Evolutionary conservation across 2,329 filamentous ascomycete genomes (phyloP).

Genomic region (Ophiostoma australiae): DNA sequence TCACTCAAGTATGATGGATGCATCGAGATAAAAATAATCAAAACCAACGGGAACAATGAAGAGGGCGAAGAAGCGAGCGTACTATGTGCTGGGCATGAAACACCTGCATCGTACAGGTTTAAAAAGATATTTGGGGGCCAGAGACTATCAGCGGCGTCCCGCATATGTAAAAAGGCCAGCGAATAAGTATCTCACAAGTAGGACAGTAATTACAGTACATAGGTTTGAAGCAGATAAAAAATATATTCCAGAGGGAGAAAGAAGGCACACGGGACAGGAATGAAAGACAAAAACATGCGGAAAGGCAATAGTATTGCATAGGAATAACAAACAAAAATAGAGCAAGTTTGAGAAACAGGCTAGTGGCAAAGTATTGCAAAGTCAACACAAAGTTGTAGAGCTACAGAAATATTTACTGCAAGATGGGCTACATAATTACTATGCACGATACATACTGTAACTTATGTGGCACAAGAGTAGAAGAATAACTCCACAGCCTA

Average conservation of each 20-base stretch:
- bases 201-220: background rate
- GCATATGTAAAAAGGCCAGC: conserved; percentile 14
- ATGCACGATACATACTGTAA: too few species aligned
- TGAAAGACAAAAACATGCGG: too few species aligned
- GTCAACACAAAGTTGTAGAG: background rate
- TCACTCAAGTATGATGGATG: background rate
- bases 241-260: background rate
- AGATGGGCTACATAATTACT: too few species aligned
- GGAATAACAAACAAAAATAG: background rate
- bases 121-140: background rate
- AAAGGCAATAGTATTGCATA: background rate
- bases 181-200: background rate
- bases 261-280: too few species aligned
- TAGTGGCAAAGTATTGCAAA: background rate
- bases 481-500: background rate
- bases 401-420: background rate
- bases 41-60: background rate
- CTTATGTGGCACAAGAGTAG: background rate
- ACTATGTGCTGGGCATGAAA: background rate
- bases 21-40: background rate
- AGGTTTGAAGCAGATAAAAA: too few species aligned
- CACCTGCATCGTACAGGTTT: background rate
- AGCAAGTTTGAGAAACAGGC: background rate
- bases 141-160: background rate
- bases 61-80: background rate